Evolutionary conservation across 805 yeast genomes (phyloP).

Genomic region (Myxozyma udenii): DNA sequence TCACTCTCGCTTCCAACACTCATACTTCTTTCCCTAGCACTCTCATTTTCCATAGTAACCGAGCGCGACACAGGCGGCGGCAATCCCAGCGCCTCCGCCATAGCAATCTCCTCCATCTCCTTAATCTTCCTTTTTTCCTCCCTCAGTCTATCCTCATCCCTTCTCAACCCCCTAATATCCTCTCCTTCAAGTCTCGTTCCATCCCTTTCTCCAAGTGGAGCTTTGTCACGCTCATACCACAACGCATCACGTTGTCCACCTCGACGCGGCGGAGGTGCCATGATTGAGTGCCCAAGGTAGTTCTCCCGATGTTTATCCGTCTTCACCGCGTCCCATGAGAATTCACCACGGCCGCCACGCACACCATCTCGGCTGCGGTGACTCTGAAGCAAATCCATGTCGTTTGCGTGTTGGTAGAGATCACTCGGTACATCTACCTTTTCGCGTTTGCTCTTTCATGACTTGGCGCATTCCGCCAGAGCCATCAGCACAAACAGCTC

Average conservation of each 20-base stretch:
- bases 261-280: constrained; percentile 35
- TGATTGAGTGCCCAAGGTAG: constrained; percentile 34
- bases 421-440: too few relatives aligned
- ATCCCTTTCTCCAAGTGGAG: not conserved
- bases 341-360: constrained; percentile 31
- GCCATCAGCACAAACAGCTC: too few relatives aligned
- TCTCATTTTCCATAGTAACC: not conserved
- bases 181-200: constrained; percentile 1
- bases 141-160: not conserved
- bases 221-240: constrained; percentile 33
- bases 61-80: too few relatives aligned
- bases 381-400: constrained; percentile 23
- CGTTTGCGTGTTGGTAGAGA: too few relatives aligned
- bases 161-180: not conserved
- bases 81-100: constrained; percentile 28
- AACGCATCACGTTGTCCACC: constrained; percentile 27
- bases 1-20: not conserved
- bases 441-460: too few relatives aligned
- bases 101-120: constrained; percentile 27
- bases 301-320: constrained; percentile 32
- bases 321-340: constrained; percentile 35
- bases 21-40: not conserved
- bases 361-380: constrained; percentile 23
- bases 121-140: constrained; percentile 19
- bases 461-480: too few relatives aligned